Percentiles rank a stretch among this genome's conserved stretches.
phyloP scores from a whole-genome alignment of 2,329 filamentous ascomycete genomes.

The Furcasterigmium furcatum region DNA sequence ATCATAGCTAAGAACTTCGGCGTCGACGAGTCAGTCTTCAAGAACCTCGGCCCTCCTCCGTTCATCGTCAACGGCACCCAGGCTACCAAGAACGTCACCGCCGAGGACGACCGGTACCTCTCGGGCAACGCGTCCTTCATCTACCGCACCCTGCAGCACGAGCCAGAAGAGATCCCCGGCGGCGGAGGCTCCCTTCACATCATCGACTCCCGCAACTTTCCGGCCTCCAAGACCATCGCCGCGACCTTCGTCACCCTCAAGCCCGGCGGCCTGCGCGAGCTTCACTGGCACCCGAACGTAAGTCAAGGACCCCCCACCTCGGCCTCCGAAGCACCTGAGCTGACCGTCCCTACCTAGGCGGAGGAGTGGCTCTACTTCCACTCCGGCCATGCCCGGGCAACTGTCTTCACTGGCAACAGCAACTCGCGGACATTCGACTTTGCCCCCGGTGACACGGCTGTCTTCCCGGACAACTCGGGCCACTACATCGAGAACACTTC shows the following conservation, averaged over 20 bases:
- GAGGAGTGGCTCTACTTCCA: slow-evolving; percentile 74
- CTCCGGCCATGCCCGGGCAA: slow-evolving; percentile 56
- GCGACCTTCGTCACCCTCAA: slow-evolving; percentile 62
- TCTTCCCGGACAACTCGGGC: slow-evolving; percentile 63
- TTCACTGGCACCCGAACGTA: slow-evolving; percentile 70
- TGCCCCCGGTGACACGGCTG: slow-evolving; percentile 62
- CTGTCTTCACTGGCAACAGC: slow-evolving; percentile 59
- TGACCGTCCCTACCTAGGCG: no score
- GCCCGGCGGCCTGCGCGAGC: slow-evolving; percentile 59
- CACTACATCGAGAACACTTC: slow-evolving; percentile 71
- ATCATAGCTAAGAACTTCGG: slow-evolving; percentile 69
- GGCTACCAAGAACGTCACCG: slow-evolving; percentile 41
- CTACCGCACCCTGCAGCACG: slow-evolving; percentile 55
- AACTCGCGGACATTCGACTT: slow-evolving; percentile 67
- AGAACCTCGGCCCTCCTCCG: slow-evolving; percentile 51
- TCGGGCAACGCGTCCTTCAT: slow-evolving; percentile 59
- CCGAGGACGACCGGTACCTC: slow-evolving; percentile 27
- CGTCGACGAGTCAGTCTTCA: slow-evolving; percentile 56
- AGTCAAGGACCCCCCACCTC: slow-evolving; percentile 13
- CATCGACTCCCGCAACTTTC: slow-evolving; percentile 66
- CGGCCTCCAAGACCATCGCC: slow-evolving; percentile 62
- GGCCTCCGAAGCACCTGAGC: no score
- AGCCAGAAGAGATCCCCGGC: slow-evolving; percentile 54
- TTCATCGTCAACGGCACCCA: slow-evolving; percentile 60
- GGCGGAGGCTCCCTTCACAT: slow-evolving; percentile 60